These are phyloP conservation scores for Amanita rimosa DNA, from an alignment of 768 basidiomycete species.

Conservation along the genomic window DNA sequence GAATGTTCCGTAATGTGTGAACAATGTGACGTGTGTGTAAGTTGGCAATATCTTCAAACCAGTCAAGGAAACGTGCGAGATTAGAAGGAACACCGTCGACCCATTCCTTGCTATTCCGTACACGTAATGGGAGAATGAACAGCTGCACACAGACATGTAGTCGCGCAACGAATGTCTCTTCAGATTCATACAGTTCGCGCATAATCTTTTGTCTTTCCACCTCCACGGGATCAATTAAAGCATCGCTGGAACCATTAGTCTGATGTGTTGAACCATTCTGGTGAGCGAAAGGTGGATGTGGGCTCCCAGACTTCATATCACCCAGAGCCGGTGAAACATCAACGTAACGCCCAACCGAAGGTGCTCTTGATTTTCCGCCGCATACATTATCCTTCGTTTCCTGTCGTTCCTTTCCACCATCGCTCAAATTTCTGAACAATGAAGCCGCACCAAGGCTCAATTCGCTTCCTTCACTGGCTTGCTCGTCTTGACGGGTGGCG, in stretches of 20 bases:
- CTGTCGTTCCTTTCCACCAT: conserved; percentile 8
- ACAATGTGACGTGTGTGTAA: conserved; percentile 55
- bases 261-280: neutral
- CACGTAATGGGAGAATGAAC: conserved; percentile 71
- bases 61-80: conserved; percentile 69
- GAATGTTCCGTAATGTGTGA: conserved; percentile 25
- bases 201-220: conserved; percentile 22
- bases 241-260: neutral
- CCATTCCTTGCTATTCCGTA: conserved; percentile 62
- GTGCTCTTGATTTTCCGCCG: neutral
- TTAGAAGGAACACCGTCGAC: conserved; percentile 68
- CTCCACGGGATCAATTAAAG: conserved; percentile 1
- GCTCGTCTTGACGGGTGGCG: conserved; percentile 8
- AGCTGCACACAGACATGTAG: conserved; percentile 56
- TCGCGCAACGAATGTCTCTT: conserved; percentile 56
- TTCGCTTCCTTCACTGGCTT: conserved; percentile 18
- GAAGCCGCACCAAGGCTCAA: conserved; percentile 38
- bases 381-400: neutral
- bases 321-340: neutral
- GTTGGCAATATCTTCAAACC: conserved; percentile 79
- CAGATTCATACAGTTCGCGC: conserved; percentile 56
- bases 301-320: neutral
- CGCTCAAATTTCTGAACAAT: conserved; percentile 30
- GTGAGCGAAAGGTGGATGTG: neutral
- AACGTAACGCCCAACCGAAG: neutral